Evolutionary conservation across 352 stramenopile genomes (phyloP), one percentile per base, ranked within the genome.

Genomic region (Phytophthora uliginosa): DNA sequence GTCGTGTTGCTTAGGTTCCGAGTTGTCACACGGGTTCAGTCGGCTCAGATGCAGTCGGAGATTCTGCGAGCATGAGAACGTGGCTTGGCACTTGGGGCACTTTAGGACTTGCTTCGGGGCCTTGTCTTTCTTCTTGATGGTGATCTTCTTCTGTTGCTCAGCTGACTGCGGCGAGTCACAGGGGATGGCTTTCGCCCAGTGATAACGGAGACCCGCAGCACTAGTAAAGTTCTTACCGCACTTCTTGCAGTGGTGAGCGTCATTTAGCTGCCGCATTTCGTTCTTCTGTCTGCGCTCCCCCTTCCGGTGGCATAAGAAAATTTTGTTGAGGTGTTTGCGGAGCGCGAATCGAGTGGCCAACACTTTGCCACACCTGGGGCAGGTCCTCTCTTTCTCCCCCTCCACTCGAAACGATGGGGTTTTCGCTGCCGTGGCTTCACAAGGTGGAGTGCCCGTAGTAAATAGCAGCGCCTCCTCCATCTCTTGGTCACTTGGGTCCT

Each of bases 351-450:
- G 5, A 28, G 54, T 65, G 63, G 53, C 17, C 1, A 70, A 42
- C n/a, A 70, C 53, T 70, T 59, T 70, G 31, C 63, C 63, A 55
- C 53, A 64, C 17, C 34, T 70, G 63, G 9, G 15, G 22, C 63
- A 70, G 40, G 63, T 59, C 8, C 63, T 31, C 28, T 58, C 55
- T 15, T 26, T 57, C 33, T 70, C 17, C 10, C 42, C 12, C 18
- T 45, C 31, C 13, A 31, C 28, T 31, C 5, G 28, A 31, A 31
- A 7, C 28, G 28, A 31, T 31, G 28, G 28, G 4, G 28, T 31
- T 31, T 31, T 31, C 28, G 28, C 4, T 31, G 28, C 7, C 3
- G 28, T 31, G 28, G 28, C 28, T 51, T n/a, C 20, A 63, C 58
- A 13, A 45, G 42, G 26, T 1, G 22, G 51, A n/a, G 7, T 53